These are phyloP conservation scores for Leccinum rimulosum DNA, from an alignment of 768 basidiomycete genomes.

Conservation along the genomic window DNA sequence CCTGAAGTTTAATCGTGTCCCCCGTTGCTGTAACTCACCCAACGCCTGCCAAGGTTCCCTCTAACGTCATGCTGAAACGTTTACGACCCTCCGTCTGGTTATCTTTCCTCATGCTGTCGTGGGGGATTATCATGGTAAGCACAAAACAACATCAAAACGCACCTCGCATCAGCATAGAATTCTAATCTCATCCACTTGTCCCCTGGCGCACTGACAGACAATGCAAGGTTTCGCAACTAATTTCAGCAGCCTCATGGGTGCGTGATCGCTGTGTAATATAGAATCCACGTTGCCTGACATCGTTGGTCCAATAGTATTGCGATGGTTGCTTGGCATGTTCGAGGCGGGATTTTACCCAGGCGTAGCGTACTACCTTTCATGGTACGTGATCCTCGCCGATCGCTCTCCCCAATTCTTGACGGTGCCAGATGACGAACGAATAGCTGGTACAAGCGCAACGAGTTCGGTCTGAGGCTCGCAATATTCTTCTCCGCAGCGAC, in stretches of 20 bases:
- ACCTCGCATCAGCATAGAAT: not conserved
- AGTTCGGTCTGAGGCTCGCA: too few relatives aligned
- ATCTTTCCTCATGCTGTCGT: slow-evolving; percentile 66
- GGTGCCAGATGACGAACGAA: slow-evolving; percentile 17
- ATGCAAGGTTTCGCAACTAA: slow-evolving; percentile 70
- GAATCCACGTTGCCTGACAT: not conserved
- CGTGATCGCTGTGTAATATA: slow-evolving; percentile 15
- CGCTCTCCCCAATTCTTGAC: slow-evolving; percentile 33
- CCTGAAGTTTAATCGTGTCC: not conserved
- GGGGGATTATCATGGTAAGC: slow-evolving; percentile 73
- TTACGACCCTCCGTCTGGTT: slow-evolving; percentile 78
- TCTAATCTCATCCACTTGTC: slow-evolving; percentile 1
- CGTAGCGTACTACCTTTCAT: slow-evolving; percentile 71
- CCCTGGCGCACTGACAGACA: slow-evolving; percentile 42
- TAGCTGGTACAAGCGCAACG: slow-evolving; percentile 62
- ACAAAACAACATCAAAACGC: not conserved
- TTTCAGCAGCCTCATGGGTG: slow-evolving; percentile 66
- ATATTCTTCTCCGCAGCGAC: slow-evolving; percentile 50
- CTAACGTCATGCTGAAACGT: slow-evolving; percentile 69
- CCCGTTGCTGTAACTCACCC: not conserved
- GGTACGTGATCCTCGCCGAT: slow-evolving; percentile 39
- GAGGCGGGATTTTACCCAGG: slow-evolving; percentile 34
- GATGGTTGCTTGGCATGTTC: too few relatives aligned
- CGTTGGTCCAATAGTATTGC: slow-evolving; percentile 39
- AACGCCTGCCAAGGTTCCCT: slow-evolving; percentile 48